Conservation (phyloP, 169 alveolate genomes). For the Eimeria necatrix region DNA sequence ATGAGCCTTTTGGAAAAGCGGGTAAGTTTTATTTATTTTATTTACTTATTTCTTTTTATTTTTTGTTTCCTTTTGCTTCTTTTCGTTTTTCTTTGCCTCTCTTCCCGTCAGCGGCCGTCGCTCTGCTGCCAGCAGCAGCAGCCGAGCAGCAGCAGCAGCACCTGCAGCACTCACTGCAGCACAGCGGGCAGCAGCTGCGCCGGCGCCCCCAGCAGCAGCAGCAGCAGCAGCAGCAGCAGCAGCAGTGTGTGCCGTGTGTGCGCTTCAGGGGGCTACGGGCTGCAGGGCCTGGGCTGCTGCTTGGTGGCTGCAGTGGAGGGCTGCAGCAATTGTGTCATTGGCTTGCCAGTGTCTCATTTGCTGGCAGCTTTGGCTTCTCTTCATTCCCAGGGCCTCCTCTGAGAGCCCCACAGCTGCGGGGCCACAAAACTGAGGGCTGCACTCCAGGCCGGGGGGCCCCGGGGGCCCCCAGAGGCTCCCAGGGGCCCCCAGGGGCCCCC, state of each 20-base stretch:
- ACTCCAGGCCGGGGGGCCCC: background rate
- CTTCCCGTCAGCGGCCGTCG: background rate
- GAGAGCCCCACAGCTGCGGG: background rate
- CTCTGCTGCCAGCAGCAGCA: too few species aligned
- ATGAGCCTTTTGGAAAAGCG: conserved; percentile 44
- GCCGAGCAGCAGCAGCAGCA: too few species aligned
- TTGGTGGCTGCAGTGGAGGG: conserved; percentile 39
- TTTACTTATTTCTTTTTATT: too few species aligned
- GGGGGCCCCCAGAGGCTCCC: background rate
- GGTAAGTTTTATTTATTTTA: conserved; percentile 11
- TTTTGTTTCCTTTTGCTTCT: background rate
- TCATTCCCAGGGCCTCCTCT: background rate
- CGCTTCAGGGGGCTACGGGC: conserved; percentile 61
- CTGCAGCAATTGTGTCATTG: conserved; percentile 53
- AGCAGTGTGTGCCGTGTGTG: background rate
- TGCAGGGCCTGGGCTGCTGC: conserved; percentile 50
- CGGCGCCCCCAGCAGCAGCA: background rate
- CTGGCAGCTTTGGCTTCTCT: background rate
- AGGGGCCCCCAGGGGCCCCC: background rate
- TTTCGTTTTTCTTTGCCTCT: background rate
- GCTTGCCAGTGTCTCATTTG: conserved; percentile 46
- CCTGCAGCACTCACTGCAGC: too few species aligned
- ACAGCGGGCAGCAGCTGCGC: too few species aligned
- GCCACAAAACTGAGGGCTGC: too few species aligned
- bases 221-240: conserved; percentile 24